Percentiles rank a stretch among this genome's conserved stretches.
Evolutionary conservation across 108 stramenopile genomes (phyloP).

Genomic region (Fragilaria radians): DNA sequence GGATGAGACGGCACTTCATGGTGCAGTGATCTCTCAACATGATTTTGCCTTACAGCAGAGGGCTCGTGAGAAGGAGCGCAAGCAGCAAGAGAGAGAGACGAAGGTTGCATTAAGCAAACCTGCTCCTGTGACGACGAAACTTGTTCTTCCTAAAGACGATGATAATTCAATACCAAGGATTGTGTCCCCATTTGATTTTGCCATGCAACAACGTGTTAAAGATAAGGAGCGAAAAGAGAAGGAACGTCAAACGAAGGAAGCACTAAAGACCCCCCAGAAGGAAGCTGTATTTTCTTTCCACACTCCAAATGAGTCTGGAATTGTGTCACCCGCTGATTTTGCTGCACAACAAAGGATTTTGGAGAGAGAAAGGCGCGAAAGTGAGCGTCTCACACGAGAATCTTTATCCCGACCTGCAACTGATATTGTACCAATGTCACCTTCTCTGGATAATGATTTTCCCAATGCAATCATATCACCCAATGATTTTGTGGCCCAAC

Average conservation of each 20-base stretch:
- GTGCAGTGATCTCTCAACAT: background rate
- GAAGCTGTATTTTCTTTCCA: background rate
- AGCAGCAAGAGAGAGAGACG: background rate
- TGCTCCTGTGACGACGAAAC: background rate
- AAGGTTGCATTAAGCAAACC: background rate
- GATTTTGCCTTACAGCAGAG: background rate
- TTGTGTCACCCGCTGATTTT: background rate
- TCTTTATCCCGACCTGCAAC: background rate
- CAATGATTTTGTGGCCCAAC: too few species aligned
- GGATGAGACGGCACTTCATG: too few species aligned
- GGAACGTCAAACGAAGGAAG: background rate
- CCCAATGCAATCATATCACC: too few species aligned
- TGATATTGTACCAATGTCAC: background rate
- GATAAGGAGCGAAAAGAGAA: background rate
- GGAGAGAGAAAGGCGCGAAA: background rate
- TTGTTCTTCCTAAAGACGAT: background rate
- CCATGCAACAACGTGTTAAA: background rate
- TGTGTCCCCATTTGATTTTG: conserved; percentile 1
- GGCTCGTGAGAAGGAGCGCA: background rate
- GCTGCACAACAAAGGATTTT: background rate
- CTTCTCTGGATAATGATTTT: background rate
- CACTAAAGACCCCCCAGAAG: background rate
- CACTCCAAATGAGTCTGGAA: background rate
- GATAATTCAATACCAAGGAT: background rate
- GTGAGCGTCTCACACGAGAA: background rate